phyloP scores from a whole-genome alignment of 768 basidiomycete species.

The Russula sp. region DNA sequence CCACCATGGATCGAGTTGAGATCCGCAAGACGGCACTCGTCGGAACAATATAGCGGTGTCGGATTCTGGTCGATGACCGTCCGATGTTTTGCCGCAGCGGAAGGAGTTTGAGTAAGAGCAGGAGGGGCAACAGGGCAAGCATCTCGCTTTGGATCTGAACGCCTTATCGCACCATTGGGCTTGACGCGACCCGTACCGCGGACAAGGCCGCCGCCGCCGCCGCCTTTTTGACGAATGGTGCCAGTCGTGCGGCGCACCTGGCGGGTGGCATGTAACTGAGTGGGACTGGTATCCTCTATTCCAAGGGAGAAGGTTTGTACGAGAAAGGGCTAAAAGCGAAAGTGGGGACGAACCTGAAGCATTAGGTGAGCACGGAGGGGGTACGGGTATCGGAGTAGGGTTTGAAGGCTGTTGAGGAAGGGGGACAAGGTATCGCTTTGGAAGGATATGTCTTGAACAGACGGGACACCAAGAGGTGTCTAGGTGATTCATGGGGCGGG shows the following conservation, averaged over 20 bases:
- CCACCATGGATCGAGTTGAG: conserved; percentile 34
- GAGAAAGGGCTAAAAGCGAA: conserved; percentile 3
- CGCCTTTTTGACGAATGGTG: conserved; percentile 33
- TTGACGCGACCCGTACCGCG: conserved; percentile 62
- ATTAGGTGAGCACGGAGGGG: conserved; percentile 37
- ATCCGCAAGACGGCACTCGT: conserved; percentile 63
- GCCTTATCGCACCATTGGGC: conserved; percentile 51
- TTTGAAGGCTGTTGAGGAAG: conserved; percentile 30
- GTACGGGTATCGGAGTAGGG: conserved; percentile 31
- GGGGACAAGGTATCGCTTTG: conserved; percentile 60
- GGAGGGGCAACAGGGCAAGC: conserved; percentile 22
- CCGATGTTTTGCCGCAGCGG: conserved; percentile 44
- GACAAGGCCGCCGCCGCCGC: conserved; percentile 50
- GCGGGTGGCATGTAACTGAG: conserved; percentile 29
- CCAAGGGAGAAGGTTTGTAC: conserved; percentile 22
- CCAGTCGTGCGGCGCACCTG: conserved; percentile 31
- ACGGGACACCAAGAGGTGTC: conserved; percentile 78
- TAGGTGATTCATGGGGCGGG: conserved; percentile 29
- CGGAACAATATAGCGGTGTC: conserved; percentile 81
- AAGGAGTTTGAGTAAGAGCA: conserved; percentile 26
- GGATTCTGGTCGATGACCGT: conserved; percentile 75
- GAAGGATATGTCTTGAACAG: conserved; percentile 72
- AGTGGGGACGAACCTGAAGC: conserved; percentile 34
- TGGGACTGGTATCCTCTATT: conserved; percentile 27
- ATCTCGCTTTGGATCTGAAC: conserved; percentile 28